Conservation (phyloP, 768 basidiomycete genomes). For the Leucosporidium scottii region DNA sequence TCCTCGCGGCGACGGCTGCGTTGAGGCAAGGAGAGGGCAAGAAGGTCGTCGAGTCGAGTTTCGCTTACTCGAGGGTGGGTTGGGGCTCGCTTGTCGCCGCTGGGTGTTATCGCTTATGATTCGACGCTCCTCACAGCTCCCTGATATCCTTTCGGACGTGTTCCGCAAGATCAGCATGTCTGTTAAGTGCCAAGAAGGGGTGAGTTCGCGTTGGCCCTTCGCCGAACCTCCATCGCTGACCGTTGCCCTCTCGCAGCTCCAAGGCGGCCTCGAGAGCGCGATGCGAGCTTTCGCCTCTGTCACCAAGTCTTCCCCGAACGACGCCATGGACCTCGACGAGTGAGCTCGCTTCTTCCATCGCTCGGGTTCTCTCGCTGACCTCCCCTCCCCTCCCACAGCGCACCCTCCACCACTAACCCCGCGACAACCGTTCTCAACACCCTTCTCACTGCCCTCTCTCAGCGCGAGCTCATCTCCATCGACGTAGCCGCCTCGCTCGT, state of each 20-base stretch:
- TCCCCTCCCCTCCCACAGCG: not conserved
- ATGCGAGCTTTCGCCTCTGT: not conserved
- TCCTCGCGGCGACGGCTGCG: not conserved
- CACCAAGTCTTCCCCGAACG: not conserved
- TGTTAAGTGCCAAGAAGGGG: not conserved
- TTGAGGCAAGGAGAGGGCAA: not conserved
- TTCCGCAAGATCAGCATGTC: not conserved
- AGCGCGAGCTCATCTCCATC: not conserved
- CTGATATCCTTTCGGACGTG: not conserved
- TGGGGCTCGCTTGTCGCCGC: too few relatives aligned
- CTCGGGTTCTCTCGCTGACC: too few relatives aligned
- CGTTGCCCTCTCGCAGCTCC: not conserved
- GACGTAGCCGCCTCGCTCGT: not conserved
- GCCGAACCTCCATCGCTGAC: too few relatives aligned
- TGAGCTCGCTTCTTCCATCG: not conserved
- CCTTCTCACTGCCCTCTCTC: slow-evolving; percentile 5
- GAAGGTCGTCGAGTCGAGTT: not conserved
- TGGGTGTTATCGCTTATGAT: not conserved
- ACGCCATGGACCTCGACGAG: slow-evolving; percentile 7
- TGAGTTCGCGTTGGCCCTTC: not conserved
- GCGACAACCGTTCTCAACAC: not conserved
- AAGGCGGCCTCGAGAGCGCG: not conserved
- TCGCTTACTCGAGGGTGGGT: slow-evolving; percentile 5
- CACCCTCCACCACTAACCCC: too few relatives aligned
- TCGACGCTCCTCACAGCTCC: not conserved